Conservation (phyloP, 495 filamentous ascomycete species). For the Aspergillus leporis region DNA sequence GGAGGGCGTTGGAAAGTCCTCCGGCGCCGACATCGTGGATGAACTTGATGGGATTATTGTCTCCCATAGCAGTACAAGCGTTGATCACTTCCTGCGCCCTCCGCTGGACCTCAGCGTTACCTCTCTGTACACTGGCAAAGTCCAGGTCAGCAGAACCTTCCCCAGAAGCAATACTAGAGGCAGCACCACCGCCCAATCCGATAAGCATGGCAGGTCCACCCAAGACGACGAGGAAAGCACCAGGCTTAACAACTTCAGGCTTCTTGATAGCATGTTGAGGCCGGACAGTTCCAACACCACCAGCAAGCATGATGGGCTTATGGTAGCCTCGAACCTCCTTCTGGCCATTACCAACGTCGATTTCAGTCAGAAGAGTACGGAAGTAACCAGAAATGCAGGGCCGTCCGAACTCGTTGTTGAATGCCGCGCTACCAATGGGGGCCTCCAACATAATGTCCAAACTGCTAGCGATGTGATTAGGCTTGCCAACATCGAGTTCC, state of each 20-base stretch:
- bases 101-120: slow-evolving; percentile 91
- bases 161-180: slow-evolving; percentile 84
- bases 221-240: slow-evolving; percentile 85
- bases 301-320: slow-evolving; percentile 99
- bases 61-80: slow-evolving; percentile 79
- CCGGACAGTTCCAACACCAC: slow-evolving; percentile 93
- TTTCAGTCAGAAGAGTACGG: slow-evolving; percentile 74
- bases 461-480: slow-evolving; percentile 86
- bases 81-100: slow-evolving; percentile 97
- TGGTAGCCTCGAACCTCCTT: slow-evolving; percentile 87
- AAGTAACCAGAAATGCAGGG: slow-evolving; percentile 89
- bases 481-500: slow-evolving; percentile 89
- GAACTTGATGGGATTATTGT: slow-evolving; percentile 84
- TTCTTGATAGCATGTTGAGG: slow-evolving; percentile 89
- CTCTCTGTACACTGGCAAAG: slow-evolving; percentile 91
- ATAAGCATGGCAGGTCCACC: slow-evolving; percentile 98
- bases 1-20: slow-evolving; percentile 89
- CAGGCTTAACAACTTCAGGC: slow-evolving; percentile 71
- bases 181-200: slow-evolving; percentile 91
- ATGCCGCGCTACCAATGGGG: slow-evolving; percentile 88
- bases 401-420: slow-evolving; percentile 98
- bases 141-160: slow-evolving; percentile 89
- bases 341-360: slow-evolving; percentile 58
- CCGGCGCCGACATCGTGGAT: slow-evolving; percentile 98
- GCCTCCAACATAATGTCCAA: slow-evolving; percentile 97